A percentile compares a stretch with the other conserved stretches of the same genome.
These are phyloP conservation scores for Boletus sp. DNA, from an alignment of 768 basidiomycete species.

Conservation along the genomic window DNA sequence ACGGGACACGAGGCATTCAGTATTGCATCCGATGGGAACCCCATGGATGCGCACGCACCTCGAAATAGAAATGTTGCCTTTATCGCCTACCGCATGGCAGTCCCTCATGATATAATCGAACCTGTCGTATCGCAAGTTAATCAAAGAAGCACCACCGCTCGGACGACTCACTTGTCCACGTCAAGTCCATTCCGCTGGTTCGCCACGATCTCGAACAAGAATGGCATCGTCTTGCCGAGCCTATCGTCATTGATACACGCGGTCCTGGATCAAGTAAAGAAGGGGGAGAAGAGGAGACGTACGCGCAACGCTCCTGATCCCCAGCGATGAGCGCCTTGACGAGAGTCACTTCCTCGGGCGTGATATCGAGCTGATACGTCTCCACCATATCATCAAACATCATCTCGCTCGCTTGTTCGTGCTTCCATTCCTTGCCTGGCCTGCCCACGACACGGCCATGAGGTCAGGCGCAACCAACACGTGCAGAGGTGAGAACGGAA, in stretches of 20 bases:
- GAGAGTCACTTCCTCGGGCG: slow-evolving; percentile 48
- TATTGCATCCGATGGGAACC: not conserved
- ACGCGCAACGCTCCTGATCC: slow-evolving; percentile 50
- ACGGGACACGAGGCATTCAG: not conserved
- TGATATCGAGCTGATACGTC: slow-evolving; percentile 50
- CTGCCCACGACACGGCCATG: slow-evolving; percentile 25
- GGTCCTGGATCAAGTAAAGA: not conserved
- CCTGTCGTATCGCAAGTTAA: slow-evolving; percentile 34
- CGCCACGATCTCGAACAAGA: slow-evolving; percentile 82
- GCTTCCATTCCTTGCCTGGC: slow-evolving; percentile 54
- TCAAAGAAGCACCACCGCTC: not conserved
- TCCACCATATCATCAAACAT: slow-evolving; percentile 72
- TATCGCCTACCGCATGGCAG: slow-evolving; percentile 65
- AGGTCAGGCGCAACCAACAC: not conserved
- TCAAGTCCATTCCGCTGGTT: slow-evolving; percentile 81
- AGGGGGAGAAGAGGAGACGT: slow-evolving; percentile 19
- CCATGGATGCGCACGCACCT: slow-evolving; percentile 33
- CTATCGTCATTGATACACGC: not conserved
- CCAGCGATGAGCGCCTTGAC: slow-evolving; percentile 81
- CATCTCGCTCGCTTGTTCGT: slow-evolving; percentile 78
- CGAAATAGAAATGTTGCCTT: slow-evolving; percentile 47
- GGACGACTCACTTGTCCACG: slow-evolving; percentile 66
- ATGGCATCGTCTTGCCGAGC: slow-evolving; percentile 53
- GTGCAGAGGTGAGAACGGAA: not conserved
- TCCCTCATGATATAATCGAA: slow-evolving; percentile 84